Conservation (phyloP, 306 rosid species). For the Erythrophleum fordii region DNA sequence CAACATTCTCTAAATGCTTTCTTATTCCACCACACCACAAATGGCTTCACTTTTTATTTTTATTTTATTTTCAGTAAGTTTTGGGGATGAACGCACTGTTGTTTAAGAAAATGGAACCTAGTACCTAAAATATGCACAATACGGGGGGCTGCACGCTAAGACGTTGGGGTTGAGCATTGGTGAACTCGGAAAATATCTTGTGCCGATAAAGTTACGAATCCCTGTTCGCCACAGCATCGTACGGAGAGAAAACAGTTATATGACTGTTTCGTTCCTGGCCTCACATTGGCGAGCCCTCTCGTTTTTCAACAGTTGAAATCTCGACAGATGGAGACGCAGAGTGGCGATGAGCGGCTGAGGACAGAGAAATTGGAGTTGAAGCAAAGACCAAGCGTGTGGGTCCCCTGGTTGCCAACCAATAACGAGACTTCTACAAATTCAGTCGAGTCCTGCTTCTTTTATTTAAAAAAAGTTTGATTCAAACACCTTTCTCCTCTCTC, state of each 20-base stretch:
- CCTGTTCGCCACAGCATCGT: slow-evolving; percentile 31
- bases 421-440: slow-evolving; percentile 41
- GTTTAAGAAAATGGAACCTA: slow-evolving; percentile 1
- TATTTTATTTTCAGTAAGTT: too few species aligned
- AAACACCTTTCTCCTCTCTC: slow-evolving; percentile 53
- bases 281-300: background rate
- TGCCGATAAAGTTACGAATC: slow-evolving; percentile 33
- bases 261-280: slow-evolving; percentile 26
- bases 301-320: slow-evolving; percentile 30
- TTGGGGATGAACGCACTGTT: too few species aligned
- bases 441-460: background rate
- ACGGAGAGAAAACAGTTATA: slow-evolving; percentile 33
- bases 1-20: too few species aligned
- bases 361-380: slow-evolving; percentile 43
- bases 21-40: too few species aligned
- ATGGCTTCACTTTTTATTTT: too few species aligned
- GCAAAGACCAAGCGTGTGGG: slow-evolving; percentile 60
- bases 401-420: slow-evolving; percentile 59
- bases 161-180: background rate
- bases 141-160: background rate
- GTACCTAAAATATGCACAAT: background rate
- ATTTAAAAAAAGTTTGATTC: background rate
- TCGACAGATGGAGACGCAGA: background rate
- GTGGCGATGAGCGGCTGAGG: background rate
- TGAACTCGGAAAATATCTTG: slow-evolving; percentile 7